A percentile compares a stretch with the other conserved stretches of the same genome.
Evolutionary conservation across 352 stramenopile genomes (phyloP).

Genomic region (Nothophytophthora sp.): DNA sequence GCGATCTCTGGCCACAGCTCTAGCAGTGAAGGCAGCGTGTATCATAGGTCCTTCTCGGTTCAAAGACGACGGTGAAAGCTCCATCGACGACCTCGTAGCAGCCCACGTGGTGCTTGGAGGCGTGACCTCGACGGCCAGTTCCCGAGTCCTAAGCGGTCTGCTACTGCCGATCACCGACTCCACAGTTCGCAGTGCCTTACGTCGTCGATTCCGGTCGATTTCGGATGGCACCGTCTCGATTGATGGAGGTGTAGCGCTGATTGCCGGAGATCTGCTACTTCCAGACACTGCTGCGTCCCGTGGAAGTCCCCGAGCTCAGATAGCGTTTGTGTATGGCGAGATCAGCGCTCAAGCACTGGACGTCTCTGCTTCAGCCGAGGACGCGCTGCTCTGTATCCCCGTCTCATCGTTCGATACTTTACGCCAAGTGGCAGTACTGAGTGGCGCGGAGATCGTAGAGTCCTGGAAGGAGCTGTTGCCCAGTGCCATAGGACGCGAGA

Average conservation of each 20-base stretch:
- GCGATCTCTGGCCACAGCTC: constrained; percentile 1
- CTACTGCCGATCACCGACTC: constrained; percentile 12
- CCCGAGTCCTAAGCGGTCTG: constrained; percentile 10
- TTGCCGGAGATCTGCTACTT: constrained; percentile 22
- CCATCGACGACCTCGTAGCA: constrained; percentile 16
- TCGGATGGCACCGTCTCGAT: not conserved
- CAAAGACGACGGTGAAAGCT: constrained; percentile 1
- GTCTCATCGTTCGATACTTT: constrained; percentile 14
- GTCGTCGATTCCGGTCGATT: not conserved
- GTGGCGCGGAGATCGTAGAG: constrained; percentile 27
- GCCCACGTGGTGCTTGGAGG: constrained; percentile 24
- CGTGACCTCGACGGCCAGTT: constrained; percentile 9
- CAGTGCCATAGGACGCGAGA: constrained; percentile 14
- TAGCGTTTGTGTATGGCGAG: constrained; percentile 23
- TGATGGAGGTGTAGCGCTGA: constrained; percentile 7
- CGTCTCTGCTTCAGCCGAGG: constrained; percentile 5
- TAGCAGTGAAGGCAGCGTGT: constrained; percentile 10
- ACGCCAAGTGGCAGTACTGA: constrained; percentile 21
- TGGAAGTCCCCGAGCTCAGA: constrained; percentile 1
- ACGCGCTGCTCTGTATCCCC: constrained; percentile 17
- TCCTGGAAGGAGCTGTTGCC: constrained; percentile 24
- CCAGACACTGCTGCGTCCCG: not conserved
- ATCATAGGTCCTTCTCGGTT: constrained; percentile 15
- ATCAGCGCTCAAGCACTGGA: constrained; percentile 10
- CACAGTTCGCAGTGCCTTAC: not conserved